Evolutionary conservation across 805 yeast species (phyloP), one percentile per base, ranked within the genome.

Genomic region (Clavispora carvajalis): DNA sequence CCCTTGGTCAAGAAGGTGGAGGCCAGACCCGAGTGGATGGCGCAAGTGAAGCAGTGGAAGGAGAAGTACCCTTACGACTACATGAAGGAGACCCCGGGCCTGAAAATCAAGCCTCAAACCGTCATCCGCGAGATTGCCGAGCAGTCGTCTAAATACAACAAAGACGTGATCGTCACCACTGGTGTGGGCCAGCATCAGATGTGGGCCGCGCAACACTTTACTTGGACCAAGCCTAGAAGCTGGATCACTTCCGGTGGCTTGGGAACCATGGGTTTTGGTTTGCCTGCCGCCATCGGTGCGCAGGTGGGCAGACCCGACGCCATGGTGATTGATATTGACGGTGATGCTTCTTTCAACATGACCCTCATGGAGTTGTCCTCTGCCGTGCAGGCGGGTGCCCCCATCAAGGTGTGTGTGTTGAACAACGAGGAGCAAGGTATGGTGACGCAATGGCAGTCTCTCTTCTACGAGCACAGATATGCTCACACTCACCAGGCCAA

Each of bases 181-280:
- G 99, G 99, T 75, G 98, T 93, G 39, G 99, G 99, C 46, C 99
- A 93, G 74, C 99, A 91, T 76, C 99, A 91, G 73, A 91, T 91
- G 99, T 91, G 99, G 99, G 95, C 98, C 28, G 98, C 98, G 22
- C 99, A 93, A 71, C 90, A 89, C 67, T 90, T 85, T 80, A 79
- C 89, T 38, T 91, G 97, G 96, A 83, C 81, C 46, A 69, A 77
- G 48, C 99, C 99, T 55, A 80, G 98, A 65, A 76, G 95, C 37
- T 83, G 93, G 71, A 85, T 91, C 63, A 89, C 98, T n/a, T 88
- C 96, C 37, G 99, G 99, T 69, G 99, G 99, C 55, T 77, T 91
- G 57, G 99, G 99, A 56, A 91, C 99, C 43, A 91, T 91, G 99
- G 99, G 99, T 46, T 91, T 70, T 69, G 99, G 99, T 49, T 71